Evolutionary conservation across 2,329 filamentous ascomycete genomes (phyloP).

Genomic region (Cryphonectria naterciae): DNA sequence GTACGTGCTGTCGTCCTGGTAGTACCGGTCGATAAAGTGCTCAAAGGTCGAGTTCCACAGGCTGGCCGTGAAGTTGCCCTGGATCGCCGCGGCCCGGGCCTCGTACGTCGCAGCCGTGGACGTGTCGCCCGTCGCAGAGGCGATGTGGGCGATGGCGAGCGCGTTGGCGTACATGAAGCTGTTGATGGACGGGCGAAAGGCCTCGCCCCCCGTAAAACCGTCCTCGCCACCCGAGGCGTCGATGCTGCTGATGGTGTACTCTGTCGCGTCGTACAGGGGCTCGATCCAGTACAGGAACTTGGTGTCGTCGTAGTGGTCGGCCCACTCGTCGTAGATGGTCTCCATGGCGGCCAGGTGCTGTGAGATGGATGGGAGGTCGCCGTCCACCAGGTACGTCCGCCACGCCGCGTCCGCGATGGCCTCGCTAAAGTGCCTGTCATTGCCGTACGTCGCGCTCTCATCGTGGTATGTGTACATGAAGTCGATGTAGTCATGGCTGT

Average conservation of each 20-base stretch:
- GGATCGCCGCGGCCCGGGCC: slow-evolving; percentile 41
- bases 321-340: slow-evolving; percentile 42
- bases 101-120: slow-evolving; percentile 32
- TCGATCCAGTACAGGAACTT: slow-evolving; percentile 49
- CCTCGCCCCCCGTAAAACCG: slow-evolving; percentile 45
- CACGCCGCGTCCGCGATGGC: slow-evolving; percentile 46
- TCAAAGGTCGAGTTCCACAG: slow-evolving; percentile 49
- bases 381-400: slow-evolving; percentile 47
- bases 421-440: slow-evolving; percentile 48
- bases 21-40: slow-evolving; percentile 49
- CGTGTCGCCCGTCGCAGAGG: slow-evolving; percentile 36
- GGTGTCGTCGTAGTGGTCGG: slow-evolving; percentile 43
- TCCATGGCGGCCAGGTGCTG: slow-evolving; percentile 42
- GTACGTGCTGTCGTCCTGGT: slow-evolving; percentile 41
- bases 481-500: slow-evolving; percentile 47
- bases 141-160: slow-evolving; percentile 44
- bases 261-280: slow-evolving; percentile 47
- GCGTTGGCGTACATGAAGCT: slow-evolving; percentile 50
- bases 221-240: slow-evolving; percentile 45
- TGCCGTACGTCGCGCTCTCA: slow-evolving; percentile 32
- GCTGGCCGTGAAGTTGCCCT: slow-evolving; percentile 41
- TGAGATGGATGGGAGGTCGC: slow-evolving; percentile 39
- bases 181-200: slow-evolving; percentile 50
- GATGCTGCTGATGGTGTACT: slow-evolving; percentile 50
- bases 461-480: slow-evolving; percentile 44